These are phyloP conservation scores for Phytophthora hibernalis DNA, from an alignment of 352 stramenopile species.

Conservation along the genomic window DNA sequence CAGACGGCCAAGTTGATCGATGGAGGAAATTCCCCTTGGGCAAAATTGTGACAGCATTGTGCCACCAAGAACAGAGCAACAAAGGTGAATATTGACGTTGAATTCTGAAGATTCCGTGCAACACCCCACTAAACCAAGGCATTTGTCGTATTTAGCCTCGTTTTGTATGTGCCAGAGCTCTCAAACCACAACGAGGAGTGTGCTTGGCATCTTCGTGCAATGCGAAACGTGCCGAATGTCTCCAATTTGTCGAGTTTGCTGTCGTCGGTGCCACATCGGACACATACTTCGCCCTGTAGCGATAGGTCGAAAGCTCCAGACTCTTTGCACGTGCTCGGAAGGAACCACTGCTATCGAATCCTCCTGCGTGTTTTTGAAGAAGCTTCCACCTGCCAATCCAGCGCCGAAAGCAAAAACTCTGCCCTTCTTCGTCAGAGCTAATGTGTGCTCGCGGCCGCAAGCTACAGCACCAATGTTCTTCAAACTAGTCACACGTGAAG, in stretches of 20 bases:
- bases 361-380: slow-evolving; percentile 18
- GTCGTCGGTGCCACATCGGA: slow-evolving; percentile 52
- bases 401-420: slow-evolving; percentile 78
- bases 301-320: slow-evolving; percentile 12
- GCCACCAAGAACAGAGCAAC: slow-evolving; percentile 18
- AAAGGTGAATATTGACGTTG: slow-evolving; percentile 15
- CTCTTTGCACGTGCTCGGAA: slow-evolving; percentile 21
- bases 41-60: slow-evolving; percentile 29
- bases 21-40: slow-evolving; percentile 72
- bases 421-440: slow-evolving; percentile 62
- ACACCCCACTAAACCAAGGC: slow-evolving; percentile 21
- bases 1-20: slow-evolving; percentile 58
- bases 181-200: slow-evolving; percentile 29
- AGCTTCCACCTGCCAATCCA: slow-evolving; percentile 39
- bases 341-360: not conserved
- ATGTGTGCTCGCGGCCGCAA: slow-evolving; percentile 85
- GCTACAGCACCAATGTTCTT: slow-evolving; percentile 59
- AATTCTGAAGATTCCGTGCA: not conserved
- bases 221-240: slow-evolving; percentile 53
- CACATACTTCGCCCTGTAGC: slow-evolving; percentile 42
- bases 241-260: slow-evolving; percentile 63
- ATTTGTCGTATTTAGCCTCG: slow-evolving; percentile 17
- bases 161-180: slow-evolving; percentile 50
- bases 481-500: slow-evolving; percentile 62
- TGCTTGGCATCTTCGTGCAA: slow-evolving; percentile 52